A percentile compares a stretch with the other conserved stretches of the same genome.
Conservation (phyloP, 768 basidiomycete species). For the Collybia sordida region DNA sequence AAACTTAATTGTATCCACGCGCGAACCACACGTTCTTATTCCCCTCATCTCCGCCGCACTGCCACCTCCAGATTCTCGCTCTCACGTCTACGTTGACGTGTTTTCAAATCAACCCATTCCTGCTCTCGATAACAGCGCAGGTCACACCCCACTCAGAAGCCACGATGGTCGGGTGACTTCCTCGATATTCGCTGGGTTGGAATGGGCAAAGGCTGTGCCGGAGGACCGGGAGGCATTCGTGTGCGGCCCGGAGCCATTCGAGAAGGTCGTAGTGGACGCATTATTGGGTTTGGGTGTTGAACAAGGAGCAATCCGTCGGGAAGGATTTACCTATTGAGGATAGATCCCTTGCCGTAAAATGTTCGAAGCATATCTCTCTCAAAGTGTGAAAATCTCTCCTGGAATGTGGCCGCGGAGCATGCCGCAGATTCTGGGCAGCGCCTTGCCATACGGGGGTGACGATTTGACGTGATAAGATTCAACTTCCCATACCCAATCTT, state of each 20-base stretch:
- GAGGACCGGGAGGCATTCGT: constrained; percentile 36
- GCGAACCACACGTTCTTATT: constrained; percentile 52
- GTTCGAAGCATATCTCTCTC: no score
- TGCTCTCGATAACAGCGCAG: neutral
- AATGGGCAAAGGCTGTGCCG: constrained; percentile 11
- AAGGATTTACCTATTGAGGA: constrained; percentile 45
- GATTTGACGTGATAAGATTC: no score
- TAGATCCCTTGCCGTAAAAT: no score
- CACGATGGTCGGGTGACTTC: constrained; percentile 22
- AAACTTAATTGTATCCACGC: constrained; percentile 47
- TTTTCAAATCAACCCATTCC: constrained; percentile 28
- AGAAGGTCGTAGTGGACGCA: constrained; percentile 31
- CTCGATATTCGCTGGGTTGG: constrained; percentile 10
- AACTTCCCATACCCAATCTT: no score
- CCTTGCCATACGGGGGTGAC: no score
- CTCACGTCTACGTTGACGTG: constrained; percentile 34
- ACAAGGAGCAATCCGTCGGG: constrained; percentile 28
- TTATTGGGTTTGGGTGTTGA: constrained; percentile 36
- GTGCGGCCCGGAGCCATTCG: constrained; percentile 52
- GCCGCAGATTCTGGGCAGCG: no score
- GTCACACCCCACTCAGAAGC: constrained; percentile 9
- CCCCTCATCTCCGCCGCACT: constrained; percentile 36
- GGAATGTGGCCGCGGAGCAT: no score
- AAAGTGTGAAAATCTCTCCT: no score
- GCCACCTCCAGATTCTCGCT: constrained; percentile 2